Evolutionary conservation across 805 yeast species (phyloP), one percentile per base, ranked within the genome.

Genomic region (Kluyveromyces dobzhanskii): DNA sequence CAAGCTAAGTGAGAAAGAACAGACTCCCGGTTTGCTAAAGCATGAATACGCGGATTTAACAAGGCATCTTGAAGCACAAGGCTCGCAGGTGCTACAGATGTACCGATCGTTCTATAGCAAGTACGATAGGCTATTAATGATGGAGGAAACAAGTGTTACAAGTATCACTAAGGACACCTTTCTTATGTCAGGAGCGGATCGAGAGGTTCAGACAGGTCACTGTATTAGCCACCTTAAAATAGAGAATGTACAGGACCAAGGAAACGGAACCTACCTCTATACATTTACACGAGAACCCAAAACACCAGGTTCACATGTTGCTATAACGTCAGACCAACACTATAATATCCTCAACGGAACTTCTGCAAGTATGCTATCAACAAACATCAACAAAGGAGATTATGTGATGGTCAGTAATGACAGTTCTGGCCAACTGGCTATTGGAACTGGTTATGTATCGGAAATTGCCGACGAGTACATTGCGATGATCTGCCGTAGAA

Each of bases 321-420:
- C 24, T 21, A 6, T 9, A 6, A 21, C 6, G 6, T 6, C 24
- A 21, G 24, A 21, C 6, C 13, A 27, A 14, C 16, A 14, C n/a
- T 6, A 12, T 11, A 27, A 27, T 5, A 14, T 7, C 6, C 13
- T 14, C 16, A 12, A 12, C 7, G n/a, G 30, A 5, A 11, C 30
- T 27, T n/a, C 13, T 7, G 7, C 16, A 5, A 27, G 30, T n/a
- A 45, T 49, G 56, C 53, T 47, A 1, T 29, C 44, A 2, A 62
- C 80, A 0, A 85, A 80, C 42, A 49, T 86, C 2, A 38, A 64
- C 0, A 64, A 67, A 28, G 68, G 72, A 45, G 96, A 88, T 52
- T 65, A 76, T 29, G 71, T 88, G 1, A 67, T 82, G 12, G 64
- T 87, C 1, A 86, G 95, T 52, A 94, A 84, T 56, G 95, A 84